A percentile compares a stretch with the other conserved stretches of the same genome.
Evolutionary conservation across 495 filamentous ascomycete species (phyloP).

Genomic region (Elasticomyces elasticus): DNA sequence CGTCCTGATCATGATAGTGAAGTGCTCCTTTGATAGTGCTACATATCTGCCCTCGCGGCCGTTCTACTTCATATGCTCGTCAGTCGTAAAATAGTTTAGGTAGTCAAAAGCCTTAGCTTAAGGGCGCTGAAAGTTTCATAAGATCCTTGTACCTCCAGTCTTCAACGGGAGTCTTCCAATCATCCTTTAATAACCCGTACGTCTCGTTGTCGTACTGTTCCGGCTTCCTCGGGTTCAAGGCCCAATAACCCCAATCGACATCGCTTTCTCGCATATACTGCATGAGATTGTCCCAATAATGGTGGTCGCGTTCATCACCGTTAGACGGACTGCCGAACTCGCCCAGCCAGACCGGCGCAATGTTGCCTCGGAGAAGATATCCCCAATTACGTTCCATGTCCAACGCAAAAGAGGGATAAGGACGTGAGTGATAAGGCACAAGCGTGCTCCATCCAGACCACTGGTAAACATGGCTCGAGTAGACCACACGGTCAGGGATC

Average conservation of each 20-base stretch:
- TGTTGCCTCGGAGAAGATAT: constrained; percentile 46
- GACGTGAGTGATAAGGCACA: constrained; percentile 43
- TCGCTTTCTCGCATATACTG: constrained; percentile 43
- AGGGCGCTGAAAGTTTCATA: constrained; percentile 31
- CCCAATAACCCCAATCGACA: constrained; percentile 56
- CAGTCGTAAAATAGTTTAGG: no score
- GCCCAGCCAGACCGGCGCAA: constrained; percentile 52
- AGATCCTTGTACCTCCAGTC: constrained; percentile 51
- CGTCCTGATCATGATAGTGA: no score
- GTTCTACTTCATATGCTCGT: no score
- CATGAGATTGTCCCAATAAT: constrained; percentile 52
- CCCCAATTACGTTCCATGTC: constrained; percentile 53
- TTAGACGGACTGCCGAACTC: constrained; percentile 46
- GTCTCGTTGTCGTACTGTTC: constrained; percentile 41
- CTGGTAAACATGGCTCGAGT: constrained; percentile 50
- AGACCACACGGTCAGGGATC: constrained; percentile 44
- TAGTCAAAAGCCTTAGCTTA: neutral
- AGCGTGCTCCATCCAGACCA: constrained; percentile 54
- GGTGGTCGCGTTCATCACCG: constrained; percentile 41
- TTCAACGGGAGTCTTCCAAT: constrained; percentile 46
- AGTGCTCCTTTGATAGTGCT: no score
- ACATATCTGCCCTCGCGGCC: no score
- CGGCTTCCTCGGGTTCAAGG: constrained; percentile 51
- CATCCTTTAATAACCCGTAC: constrained; percentile 47
- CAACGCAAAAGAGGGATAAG: constrained; percentile 46